These are phyloP conservation scores for Trichoderma parareesei DNA, from an alignment of 495 filamentous ascomycete genomes.

Conservation along the genomic window DNA sequence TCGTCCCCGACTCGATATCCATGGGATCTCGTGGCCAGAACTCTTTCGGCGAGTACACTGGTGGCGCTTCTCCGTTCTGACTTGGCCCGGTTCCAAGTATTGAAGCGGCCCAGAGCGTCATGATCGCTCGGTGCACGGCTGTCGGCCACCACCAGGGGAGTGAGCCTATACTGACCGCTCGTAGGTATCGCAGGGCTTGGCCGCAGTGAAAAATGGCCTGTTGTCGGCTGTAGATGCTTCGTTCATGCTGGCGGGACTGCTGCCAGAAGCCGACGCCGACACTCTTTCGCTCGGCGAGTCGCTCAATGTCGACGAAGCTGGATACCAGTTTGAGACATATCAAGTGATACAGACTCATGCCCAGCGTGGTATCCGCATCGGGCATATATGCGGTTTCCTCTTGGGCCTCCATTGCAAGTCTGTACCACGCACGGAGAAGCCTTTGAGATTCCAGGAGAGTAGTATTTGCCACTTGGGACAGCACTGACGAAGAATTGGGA, in stretches of 20 bases:
- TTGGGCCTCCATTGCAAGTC: conserved; percentile 29
- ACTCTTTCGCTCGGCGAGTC: conserved; percentile 44
- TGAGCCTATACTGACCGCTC: conserved; percentile 32
- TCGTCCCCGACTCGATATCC: background rate
- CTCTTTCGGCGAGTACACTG: background rate
- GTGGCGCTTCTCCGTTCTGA: conserved; percentile 16
- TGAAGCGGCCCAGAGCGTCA: conserved; percentile 44
- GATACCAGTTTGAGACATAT: conserved; percentile 52
- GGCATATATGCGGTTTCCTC: background rate
- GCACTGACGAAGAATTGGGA: background rate
- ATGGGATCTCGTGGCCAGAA: background rate
- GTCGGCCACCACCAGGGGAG: conserved; percentile 48
- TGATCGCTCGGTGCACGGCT: conserved; percentile 43
- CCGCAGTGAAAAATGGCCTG: conserved; percentile 53
- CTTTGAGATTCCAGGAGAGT: conserved; percentile 37
- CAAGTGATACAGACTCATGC: conserved; percentile 56
- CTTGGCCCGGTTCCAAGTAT: conserved; percentile 26
- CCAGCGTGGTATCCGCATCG: conserved; percentile 15
- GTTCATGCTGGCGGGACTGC: conserved; percentile 36
- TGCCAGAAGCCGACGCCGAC: conserved; percentile 42
- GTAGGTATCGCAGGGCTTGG: conserved; percentile 46
- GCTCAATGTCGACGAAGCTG: conserved; percentile 52
- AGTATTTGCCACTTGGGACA: background rate
- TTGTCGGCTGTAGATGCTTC: conserved; percentile 45
- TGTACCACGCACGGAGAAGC: conserved; percentile 51